Evolutionary conservation across 2,329 filamentous ascomycete species (phyloP), one percentile per base, ranked within the genome.

Genomic region (Colletotrichum horii): DNA sequence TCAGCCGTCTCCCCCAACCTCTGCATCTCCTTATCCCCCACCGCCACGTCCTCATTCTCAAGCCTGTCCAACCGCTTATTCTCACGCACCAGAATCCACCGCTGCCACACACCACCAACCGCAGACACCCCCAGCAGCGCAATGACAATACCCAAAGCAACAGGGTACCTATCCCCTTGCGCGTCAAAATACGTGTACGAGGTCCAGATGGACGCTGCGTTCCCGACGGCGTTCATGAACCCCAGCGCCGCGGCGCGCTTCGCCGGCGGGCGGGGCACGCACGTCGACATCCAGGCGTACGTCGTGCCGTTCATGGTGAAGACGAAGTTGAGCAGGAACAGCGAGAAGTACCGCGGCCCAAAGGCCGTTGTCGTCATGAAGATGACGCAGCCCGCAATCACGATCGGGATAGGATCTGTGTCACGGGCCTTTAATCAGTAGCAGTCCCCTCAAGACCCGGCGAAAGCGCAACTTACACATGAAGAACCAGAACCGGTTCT

Each of bases 261-360:
- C 3, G 88, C 89, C 0, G 89, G 87, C 0, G 89, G 89, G 0
- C 89, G 86, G 0, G 88, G 86, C 36, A 91, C 86, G 2, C 86
- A 85, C 48, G 84, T 87, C 2, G 87, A 86, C 65, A 90, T 88
- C 89, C 89, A 90, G 6, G 85, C 83, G 76, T 83, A 87, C 22
- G 83, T 74, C 6, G 87, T 89, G 43, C 87, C 87, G 82, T 89
- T 89, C 81, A 88, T 88, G 15, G 88, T 85, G 77, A 91, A 91
- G 73, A 91, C 86, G 77, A 91, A 90, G 76, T 86, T 86, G 83
- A 91, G 88, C 36, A 91, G 82, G 84, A 91, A 91, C 71, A 91
- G 83, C 30, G 86, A 86, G 81, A 91, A 89, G 83, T 91, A 92
- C n/a, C 88, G 86, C 0, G 89, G 85, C 1, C 88, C 89, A 71